phyloP scores from a whole-genome alignment of 495 filamentous ascomycete genomes.

The Lindgomyces ingoldianus region DNA sequence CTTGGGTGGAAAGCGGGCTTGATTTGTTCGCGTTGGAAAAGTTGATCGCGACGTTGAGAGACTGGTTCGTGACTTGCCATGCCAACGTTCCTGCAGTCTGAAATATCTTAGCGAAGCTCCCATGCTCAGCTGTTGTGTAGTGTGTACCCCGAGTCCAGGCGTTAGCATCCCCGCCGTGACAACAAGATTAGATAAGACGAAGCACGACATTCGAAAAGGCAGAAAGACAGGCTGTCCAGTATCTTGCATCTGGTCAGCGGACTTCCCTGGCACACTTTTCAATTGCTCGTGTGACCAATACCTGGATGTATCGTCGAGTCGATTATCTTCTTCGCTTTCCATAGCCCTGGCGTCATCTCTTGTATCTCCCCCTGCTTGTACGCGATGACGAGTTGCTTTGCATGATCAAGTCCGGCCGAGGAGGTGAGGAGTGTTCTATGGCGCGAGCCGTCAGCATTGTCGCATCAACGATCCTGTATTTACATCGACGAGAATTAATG shows the following conservation, averaged over 20 bases:
- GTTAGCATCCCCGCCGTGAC: constrained; percentile 99
- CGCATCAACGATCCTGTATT: background rate
- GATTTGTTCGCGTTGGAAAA: constrained; percentile 97
- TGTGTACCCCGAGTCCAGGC: constrained; percentile 68
- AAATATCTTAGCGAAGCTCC: constrained; percentile 5
- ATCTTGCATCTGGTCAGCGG: constrained; percentile 54
- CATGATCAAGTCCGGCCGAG: constrained; percentile 71
- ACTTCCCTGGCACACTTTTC: background rate
- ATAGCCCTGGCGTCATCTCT: constrained; percentile 84
- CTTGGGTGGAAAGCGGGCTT: constrained; percentile 74
- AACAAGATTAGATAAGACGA: constrained; percentile 88
- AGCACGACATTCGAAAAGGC: constrained; percentile 96
- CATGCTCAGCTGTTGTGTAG: background rate
- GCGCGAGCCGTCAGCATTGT: constrained; percentile 15
- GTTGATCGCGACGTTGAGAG: constrained; percentile 97
- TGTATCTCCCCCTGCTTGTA: constrained; percentile 81
- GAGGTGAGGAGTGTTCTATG: constrained; percentile 79
- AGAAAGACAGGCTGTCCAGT: constrained; percentile 89
- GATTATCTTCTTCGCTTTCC: constrained; percentile 93
- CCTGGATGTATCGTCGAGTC: constrained; percentile 95
- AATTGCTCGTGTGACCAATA: constrained; percentile 45
- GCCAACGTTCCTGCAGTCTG: constrained; percentile 83
- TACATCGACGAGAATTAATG: constrained; percentile 8
- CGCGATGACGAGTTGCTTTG: constrained; percentile 70
- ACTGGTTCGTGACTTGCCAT: constrained; percentile 97